Conservation (phyloP, 1,284 basidiomycete species). For the Malassezia arunalokei region DNA sequence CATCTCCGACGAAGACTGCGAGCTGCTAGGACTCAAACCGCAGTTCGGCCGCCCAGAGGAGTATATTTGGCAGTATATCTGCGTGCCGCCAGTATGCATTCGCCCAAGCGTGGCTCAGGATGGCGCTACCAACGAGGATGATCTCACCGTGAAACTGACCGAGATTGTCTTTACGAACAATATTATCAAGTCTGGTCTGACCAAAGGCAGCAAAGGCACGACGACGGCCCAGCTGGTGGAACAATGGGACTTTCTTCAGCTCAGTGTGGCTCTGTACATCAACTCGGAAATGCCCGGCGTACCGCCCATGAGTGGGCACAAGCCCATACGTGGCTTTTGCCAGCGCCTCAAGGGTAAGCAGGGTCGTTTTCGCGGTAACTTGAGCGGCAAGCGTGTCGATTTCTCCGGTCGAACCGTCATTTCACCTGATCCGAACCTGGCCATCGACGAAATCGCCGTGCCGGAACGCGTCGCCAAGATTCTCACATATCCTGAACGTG, state of each 20-base stretch:
- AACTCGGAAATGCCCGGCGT: conserved; percentile 87
- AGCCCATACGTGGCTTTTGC: conserved; percentile 62
- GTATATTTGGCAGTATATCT: conserved; percentile 98
- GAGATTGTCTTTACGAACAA: conserved; percentile 95
- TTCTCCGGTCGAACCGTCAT: conserved; percentile 98
- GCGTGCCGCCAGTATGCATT: conserved; percentile 94
- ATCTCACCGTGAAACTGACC: conserved; percentile 89
- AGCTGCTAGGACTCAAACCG: conserved; percentile 80
- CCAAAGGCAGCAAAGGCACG: conserved; percentile 51
- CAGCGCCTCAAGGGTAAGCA: conserved; percentile 98
- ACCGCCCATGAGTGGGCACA: conserved; percentile 33
- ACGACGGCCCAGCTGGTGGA: conserved; percentile 51
- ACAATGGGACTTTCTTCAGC: conserved; percentile 95
- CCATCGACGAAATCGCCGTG: conserved; percentile 75
- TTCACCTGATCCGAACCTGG: conserved; percentile 91
- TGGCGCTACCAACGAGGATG: conserved; percentile 71
- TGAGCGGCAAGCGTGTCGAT: conserved; percentile 97
- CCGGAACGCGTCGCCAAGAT: conserved; percentile 92
- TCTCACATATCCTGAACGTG: conserved; percentile 89
- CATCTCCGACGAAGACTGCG: conserved; percentile 88
- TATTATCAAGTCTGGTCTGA: conserved; percentile 77
- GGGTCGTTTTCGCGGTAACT: conserved; percentile 93
- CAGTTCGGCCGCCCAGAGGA: conserved; percentile 85
- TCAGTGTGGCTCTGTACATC: conserved; percentile 93
- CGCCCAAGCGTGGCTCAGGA: conserved; percentile 95